phyloP scores from a whole-genome alignment of 345 rosid species.

The Reutealis trisperma region DNA sequence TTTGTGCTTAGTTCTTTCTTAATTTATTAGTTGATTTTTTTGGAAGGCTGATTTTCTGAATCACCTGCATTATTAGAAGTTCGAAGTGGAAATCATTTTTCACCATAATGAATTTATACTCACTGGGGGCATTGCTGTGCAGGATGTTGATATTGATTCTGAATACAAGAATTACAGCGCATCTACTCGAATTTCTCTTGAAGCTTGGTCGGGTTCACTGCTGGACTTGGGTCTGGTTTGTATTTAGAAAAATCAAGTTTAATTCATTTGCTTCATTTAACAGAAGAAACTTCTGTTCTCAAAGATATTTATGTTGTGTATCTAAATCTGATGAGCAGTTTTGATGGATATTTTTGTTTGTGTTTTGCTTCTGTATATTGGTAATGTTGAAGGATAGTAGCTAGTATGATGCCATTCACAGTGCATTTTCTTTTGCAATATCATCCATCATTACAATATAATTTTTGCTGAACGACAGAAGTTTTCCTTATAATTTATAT shows the following conservation, averaged over 20 bases:
- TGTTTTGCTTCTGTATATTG: background rate
- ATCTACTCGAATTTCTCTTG: conserved; percentile 71
- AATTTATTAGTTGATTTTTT: background rate
- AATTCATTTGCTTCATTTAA: conserved; percentile 8
- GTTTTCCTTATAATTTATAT: background rate
- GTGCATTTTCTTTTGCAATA: background rate
- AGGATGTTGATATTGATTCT: conserved; percentile 76
- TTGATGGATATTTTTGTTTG: background rate
- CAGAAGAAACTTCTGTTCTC: background rate
- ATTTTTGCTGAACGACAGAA: background rate
- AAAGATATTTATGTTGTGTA: conserved; percentile 2
- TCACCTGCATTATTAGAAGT: background rate
- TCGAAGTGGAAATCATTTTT: background rate
- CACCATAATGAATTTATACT: conserved; percentile 9
- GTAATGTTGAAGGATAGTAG: background rate
- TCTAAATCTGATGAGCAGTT: background rate
- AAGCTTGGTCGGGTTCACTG: conserved; percentile 87
- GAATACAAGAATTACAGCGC: conserved; percentile 65
- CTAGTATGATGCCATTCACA: background rate
- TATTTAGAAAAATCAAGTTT: conserved; percentile 16
- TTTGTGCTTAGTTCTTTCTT: background rate
- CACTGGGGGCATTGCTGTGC: conserved; percentile 15
- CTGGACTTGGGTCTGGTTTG: conserved; percentile 92
- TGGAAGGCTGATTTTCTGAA: background rate
- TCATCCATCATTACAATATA: conserved; percentile 1